Conservation (phyloP, 768 basidiomycete genomes). For the Royoungia palumana region DNA sequence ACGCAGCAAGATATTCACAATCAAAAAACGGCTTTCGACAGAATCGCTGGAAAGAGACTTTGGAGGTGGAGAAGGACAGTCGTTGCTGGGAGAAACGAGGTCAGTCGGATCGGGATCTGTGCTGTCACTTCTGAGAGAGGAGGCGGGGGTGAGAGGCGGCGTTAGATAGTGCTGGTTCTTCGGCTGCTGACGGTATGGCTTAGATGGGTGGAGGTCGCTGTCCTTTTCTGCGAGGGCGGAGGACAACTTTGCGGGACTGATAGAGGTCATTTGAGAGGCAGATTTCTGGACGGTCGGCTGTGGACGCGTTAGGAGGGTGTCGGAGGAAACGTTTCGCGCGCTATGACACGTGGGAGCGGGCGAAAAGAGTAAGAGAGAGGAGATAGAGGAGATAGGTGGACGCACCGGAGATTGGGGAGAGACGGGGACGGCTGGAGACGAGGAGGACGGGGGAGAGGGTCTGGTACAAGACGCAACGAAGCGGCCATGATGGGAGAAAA, state of each 20-base stretch:
- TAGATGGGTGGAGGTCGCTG: slow-evolving; percentile 16
- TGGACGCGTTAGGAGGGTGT: slow-evolving; percentile 30
- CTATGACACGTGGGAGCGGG: slow-evolving; percentile 22
- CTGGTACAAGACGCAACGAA: slow-evolving; percentile 23
- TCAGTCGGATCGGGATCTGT: slow-evolving; percentile 33
- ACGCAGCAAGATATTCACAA: slow-evolving; percentile 16
- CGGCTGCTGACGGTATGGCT: slow-evolving; percentile 19
- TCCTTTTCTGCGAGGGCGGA: slow-evolving; percentile 13
- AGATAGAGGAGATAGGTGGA: not conserved
- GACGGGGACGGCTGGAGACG: slow-evolving; percentile 65
- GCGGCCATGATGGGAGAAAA: slow-evolving; percentile 26
- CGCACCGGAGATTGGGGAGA: slow-evolving; percentile 66
- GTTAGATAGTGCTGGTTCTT: slow-evolving; percentile 47
- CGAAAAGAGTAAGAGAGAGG: slow-evolving; percentile 8
- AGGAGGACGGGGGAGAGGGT: slow-evolving; percentile 35
- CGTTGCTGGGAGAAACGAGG: slow-evolving; percentile 16
- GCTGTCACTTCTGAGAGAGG: slow-evolving; percentile 42
- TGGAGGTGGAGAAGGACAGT: slow-evolving; percentile 19
- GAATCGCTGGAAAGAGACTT: slow-evolving; percentile 12
- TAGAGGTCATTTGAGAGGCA: slow-evolving; percentile 18
- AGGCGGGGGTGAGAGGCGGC: slow-evolving; percentile 70
- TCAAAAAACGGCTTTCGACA: slow-evolving; percentile 31
- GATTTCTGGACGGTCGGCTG: slow-evolving; percentile 20
- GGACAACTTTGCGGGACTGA: slow-evolving; percentile 9
- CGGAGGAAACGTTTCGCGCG: slow-evolving; percentile 22